Percentiles rank a stretch among this genome's conserved stretches.
These are phyloP conservation scores for Fusarium coicis DNA, from an alignment of 2,329 filamentous ascomycete genomes.

Conservation along the genomic window DNA sequence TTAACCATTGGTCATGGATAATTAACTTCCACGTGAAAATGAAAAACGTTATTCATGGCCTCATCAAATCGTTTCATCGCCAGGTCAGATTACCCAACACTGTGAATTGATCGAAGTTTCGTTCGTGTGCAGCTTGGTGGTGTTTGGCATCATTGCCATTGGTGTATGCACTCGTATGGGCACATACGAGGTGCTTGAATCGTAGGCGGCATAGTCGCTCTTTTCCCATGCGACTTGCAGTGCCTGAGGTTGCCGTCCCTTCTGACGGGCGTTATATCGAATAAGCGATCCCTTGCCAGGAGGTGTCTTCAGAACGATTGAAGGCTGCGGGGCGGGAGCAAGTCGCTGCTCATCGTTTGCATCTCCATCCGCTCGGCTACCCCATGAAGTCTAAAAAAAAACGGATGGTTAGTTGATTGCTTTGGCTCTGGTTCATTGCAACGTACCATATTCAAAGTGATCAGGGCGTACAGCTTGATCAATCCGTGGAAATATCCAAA, in stretches of 20 bases:
- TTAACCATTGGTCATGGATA: constrained; percentile 32
- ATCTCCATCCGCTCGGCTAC: constrained; percentile 91
- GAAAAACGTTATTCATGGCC: constrained; percentile 43
- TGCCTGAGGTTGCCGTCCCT: constrained; percentile 48
- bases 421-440: constrained; percentile 21
- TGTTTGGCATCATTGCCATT: constrained; percentile 35
- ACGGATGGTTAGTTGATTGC: constrained; percentile 19
- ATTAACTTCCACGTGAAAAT: constrained; percentile 29
- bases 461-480: constrained; percentile 89
- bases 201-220: constrained; percentile 48
- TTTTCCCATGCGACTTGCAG: constrained; percentile 47
- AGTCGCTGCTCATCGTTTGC: constrained; percentile 80
- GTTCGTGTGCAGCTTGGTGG: constrained; percentile 37
- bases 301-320: constrained; percentile 57
- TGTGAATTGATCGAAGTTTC: constrained; percentile 36
- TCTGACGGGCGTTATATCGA: constrained; percentile 58
- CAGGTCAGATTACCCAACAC: constrained; percentile 38
- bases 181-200: constrained; percentile 51
- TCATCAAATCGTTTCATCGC: constrained; percentile 44
- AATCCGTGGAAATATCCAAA: constrained; percentile 95
- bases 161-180: constrained; percentile 45
- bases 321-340: constrained; percentile 58
- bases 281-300: constrained; percentile 56
- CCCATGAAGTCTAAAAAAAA: constrained; percentile 84
- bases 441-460: constrained; percentile 85